Conservation (phyloP, 257 asterid species). For the Solanum corneliomulleri region DNA sequence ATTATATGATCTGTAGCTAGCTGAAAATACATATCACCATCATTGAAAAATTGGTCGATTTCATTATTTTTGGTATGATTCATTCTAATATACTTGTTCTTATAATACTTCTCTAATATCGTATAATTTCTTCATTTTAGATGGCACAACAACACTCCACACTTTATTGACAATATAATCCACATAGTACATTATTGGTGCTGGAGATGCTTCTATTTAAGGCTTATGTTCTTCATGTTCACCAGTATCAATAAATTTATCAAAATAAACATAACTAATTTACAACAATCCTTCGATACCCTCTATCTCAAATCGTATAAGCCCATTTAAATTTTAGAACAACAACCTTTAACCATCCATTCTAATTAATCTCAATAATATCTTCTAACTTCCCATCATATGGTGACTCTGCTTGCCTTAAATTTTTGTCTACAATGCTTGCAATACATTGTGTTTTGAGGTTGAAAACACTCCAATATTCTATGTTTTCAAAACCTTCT, state of each 20-base stretch:
- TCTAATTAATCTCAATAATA: background rate
- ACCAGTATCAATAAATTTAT: no score
- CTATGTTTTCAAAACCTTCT: no score
- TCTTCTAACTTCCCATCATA: background rate
- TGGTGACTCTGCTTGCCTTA: background rate
- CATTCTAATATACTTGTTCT: background rate
- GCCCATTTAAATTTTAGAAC: background rate
- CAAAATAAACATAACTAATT: background rate
- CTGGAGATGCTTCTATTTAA: background rate
- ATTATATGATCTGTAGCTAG: background rate
- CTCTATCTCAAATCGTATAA: background rate
- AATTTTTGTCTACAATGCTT: background rate
- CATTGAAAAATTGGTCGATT: background rate
- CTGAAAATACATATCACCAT: background rate
- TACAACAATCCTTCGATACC: background rate
- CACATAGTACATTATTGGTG: no score
- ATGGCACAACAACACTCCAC: background rate
- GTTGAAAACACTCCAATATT: background rate
- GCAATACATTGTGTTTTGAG: background rate
- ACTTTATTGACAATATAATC: background rate
- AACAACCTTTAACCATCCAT: background rate
- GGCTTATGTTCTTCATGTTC: background rate
- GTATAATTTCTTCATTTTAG: background rate
- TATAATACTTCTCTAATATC: background rate
- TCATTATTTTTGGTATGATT: background rate